Evolutionary conservation across 2,329 filamentous ascomycete genomes (phyloP).

Genomic region (Chalaropsis ovoidea): DNA sequence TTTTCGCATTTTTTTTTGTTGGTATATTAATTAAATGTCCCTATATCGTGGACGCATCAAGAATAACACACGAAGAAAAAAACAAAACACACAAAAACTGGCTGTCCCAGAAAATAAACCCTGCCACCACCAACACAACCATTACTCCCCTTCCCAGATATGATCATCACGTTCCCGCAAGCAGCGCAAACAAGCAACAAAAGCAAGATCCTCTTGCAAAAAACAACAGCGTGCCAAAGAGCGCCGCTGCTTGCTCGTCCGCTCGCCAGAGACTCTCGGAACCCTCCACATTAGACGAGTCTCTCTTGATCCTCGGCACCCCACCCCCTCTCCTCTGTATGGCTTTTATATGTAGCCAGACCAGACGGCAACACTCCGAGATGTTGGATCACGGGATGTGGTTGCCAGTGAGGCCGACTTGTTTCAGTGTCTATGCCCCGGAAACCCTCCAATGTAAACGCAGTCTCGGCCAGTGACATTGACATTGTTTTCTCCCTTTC

Average conservation of each 20-base stretch:
- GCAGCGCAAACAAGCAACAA: not conserved
- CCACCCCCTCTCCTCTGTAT: not conserved
- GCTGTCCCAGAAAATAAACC: not conserved
- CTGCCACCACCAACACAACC: not conserved
- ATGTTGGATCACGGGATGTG: not conserved
- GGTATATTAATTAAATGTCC: not conserved
- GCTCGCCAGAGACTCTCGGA: not conserved
- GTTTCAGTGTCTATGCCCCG: not conserved
- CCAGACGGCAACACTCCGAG: not conserved
- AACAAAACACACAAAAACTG: not conserved
- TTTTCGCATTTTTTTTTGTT: not conserved
- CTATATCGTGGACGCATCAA: constrained; percentile 2
- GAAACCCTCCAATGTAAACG: not conserved
- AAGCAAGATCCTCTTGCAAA: not conserved
- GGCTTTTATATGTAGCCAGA: not conserved
- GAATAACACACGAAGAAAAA: not conserved
- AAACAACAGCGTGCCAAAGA: no score
- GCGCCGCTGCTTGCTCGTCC: not conserved
- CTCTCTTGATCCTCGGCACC: not conserved
- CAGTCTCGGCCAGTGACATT: not conserved
- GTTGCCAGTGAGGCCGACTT: no score
- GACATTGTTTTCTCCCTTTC: not conserved
- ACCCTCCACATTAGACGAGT: constrained; percentile 4
- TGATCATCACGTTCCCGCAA: not conserved
- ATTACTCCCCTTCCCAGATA: not conserved